Conservation (phyloP, 2,329 filamentous ascomycete genomes). For the Orbilia brochopaga region DNA sequence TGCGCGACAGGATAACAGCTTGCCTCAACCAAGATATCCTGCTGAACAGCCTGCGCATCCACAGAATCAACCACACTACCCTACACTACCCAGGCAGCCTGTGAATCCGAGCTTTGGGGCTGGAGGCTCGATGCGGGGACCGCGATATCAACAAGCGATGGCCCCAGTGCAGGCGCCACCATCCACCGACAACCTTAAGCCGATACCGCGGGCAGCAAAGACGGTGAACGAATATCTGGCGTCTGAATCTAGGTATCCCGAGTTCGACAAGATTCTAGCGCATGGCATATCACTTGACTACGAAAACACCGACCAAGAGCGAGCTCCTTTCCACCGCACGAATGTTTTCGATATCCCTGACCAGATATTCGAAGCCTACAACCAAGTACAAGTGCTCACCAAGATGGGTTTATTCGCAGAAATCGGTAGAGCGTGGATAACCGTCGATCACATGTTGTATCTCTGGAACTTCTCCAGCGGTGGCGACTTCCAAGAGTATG, state of each 20-base stretch:
- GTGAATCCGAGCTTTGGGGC: constrained; percentile 28
- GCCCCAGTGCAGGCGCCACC: constrained; percentile 44
- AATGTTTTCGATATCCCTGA: constrained; percentile 90
- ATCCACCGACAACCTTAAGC: constrained; percentile 61
- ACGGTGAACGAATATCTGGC: constrained; percentile 81
- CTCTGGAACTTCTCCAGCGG: constrained; percentile 94
- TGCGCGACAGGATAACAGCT: constrained; percentile 22
- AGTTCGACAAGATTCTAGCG: constrained; percentile 85
- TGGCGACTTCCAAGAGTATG: constrained; percentile 54
- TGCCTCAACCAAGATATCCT: constrained; percentile 29
- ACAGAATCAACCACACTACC: constrained; percentile 34
- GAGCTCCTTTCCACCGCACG: constrained; percentile 87
- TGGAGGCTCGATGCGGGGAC: constrained; percentile 37
- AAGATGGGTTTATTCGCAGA: constrained; percentile 94
- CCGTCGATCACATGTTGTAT: constrained; percentile 94
- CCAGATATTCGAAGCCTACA: constrained; percentile 89
- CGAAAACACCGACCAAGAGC: constrained; percentile 63
- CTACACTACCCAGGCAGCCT: constrained; percentile 20
- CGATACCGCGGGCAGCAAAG: constrained; percentile 78
- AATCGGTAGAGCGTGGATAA: constrained; percentile 92
- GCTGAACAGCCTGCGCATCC: constrained; percentile 21
- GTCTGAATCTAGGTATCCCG: constrained; percentile 80
- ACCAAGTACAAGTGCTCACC: constrained; percentile 83
- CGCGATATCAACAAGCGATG: constrained; percentile 41
- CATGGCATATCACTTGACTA: constrained; percentile 63